phyloP scores from a whole-genome alignment of 768 basidiomycete genomes.

The Leccinum ochraceum region DNA sequence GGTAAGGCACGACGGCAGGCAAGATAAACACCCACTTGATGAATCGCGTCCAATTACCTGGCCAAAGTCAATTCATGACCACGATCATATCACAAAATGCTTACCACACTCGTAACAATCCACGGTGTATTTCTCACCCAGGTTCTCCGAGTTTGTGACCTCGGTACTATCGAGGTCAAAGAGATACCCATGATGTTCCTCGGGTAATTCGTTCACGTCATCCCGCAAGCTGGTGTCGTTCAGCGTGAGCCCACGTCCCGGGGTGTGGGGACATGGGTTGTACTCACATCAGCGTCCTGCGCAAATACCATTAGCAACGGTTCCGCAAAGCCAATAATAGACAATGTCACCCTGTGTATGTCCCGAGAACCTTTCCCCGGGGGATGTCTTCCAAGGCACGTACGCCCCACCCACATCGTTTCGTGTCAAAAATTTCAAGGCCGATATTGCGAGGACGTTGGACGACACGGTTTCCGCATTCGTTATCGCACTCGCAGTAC shows the following conservation, averaged over 20 bases:
- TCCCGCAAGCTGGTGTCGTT: constrained; percentile 41
- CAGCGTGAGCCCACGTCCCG: background rate
- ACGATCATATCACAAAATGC: constrained; percentile 16
- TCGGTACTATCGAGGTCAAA: constrained; percentile 69
- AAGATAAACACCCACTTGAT: constrained; percentile 53
- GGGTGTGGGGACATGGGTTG: background rate
- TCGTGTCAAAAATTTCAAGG: constrained; percentile 69
- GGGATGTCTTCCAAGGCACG: constrained; percentile 44
- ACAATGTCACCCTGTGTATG: constrained; percentile 62
- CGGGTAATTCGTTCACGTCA: constrained; percentile 39
- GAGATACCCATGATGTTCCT: constrained; percentile 45
- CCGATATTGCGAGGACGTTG: constrained; percentile 57
- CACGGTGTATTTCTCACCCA: constrained; percentile 48
- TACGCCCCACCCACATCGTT: constrained; percentile 63
- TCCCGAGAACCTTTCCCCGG: constrained; percentile 61
- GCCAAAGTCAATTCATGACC: constrained; percentile 9
- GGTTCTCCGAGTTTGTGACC: constrained; percentile 35
- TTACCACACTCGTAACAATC: constrained; percentile 53
- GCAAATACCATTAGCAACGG: constrained; percentile 6
- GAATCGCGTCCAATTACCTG: constrained; percentile 79
- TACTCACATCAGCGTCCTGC: constrained; percentile 49
- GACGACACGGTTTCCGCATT: constrained; percentile 61
- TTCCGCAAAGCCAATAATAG: background rate
- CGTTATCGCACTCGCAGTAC: constrained; percentile 45
- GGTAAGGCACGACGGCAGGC: constrained; percentile 1